Base-by-base conservation (phyloP, 2,329 filamentous ascomycete species). In the Botrytis cinerea region DNA sequence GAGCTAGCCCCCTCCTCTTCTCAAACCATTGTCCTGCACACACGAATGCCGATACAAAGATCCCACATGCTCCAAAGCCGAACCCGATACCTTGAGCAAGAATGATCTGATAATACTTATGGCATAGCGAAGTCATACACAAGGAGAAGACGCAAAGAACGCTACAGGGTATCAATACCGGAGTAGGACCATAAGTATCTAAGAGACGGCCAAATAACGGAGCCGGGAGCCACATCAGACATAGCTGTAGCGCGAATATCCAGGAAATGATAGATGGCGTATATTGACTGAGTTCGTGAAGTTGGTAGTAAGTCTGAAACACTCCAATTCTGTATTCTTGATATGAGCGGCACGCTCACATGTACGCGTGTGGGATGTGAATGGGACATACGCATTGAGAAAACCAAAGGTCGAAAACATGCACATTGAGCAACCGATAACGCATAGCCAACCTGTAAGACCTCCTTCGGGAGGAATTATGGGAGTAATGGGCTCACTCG, bases 111-210 rank as follows among this genome's bases (percentile, higher is more conserved):
- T 85, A 89, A 78, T 87, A 88, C 66, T 86, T 76, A 0, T 82
- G 86, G 67, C 83, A 89, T 73, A 91, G 80, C n/a, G 84, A 87
- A 0, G 87, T 84, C 87, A 91, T 90, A 86, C 91, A 89, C 10
- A 91, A 78, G 1, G 87, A 86, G 72, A 91, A 86, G 12, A 91
- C 85, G 70, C 89, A 87, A 38, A 89, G 79, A 68, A 90, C 80
- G 0, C 83, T 86, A 28, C 89, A 88, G 18, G 80, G 78, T 1
- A 88, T 54, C 1, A 91, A 79, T 1, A 92, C 81, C 59, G 82
- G 85, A 32, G 86, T 85, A 0, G 90, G 89, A 0, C 91, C 91
- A 35, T 48, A 86, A 90, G 84, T 87, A 78, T 93, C 91, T 75
- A 86, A 90, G 0, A 91, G 62, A 60, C 86, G 87, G 2, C 91